Evolutionary conservation across 2,329 filamentous ascomycete species (phyloP).

Genomic region (Acarospora socialis): DNA sequence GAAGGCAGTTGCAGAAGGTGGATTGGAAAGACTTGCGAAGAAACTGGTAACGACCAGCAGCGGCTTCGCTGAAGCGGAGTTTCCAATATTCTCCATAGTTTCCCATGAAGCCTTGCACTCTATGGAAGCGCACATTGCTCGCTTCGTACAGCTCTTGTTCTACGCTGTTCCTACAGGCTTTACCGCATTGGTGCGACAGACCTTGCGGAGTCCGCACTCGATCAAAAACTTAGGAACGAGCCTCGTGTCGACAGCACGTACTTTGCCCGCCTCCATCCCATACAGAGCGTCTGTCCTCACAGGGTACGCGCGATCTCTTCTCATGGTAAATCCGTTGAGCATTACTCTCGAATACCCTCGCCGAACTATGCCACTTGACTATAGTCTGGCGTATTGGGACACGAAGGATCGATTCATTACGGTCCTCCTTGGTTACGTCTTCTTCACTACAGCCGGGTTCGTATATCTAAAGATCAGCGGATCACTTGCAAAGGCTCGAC

Average conservation of each 20-base stretch:
- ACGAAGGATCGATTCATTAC: constrained; percentile 56
- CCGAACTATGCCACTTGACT: constrained; percentile 33
- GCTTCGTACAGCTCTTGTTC: constrained; percentile 28
- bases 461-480: constrained; percentile 64
- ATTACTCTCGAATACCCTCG: constrained; percentile 38
- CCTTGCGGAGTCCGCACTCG: too few species aligned
- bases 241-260: neutral
- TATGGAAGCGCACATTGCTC: constrained; percentile 40
- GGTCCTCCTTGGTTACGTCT: constrained; percentile 65
- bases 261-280: too few species aligned
- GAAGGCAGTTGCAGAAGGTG: constrained; percentile 21
- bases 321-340: constrained; percentile 18
- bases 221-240: constrained; percentile 5
- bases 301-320: constrained; percentile 5
- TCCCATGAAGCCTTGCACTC: constrained; percentile 55
- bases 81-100: constrained; percentile 62
- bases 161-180: too few species aligned
- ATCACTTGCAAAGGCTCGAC: constrained; percentile 46
- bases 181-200: too few species aligned
- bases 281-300: too few species aligned
- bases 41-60: constrained; percentile 34
- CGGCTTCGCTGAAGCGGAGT: constrained; percentile 38
- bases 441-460: constrained; percentile 58
- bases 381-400: constrained; percentile 53
- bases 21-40: constrained; percentile 23